Conservation (phyloP, 352 stramenopile genomes). For the Phytophthora pini region DNA sequence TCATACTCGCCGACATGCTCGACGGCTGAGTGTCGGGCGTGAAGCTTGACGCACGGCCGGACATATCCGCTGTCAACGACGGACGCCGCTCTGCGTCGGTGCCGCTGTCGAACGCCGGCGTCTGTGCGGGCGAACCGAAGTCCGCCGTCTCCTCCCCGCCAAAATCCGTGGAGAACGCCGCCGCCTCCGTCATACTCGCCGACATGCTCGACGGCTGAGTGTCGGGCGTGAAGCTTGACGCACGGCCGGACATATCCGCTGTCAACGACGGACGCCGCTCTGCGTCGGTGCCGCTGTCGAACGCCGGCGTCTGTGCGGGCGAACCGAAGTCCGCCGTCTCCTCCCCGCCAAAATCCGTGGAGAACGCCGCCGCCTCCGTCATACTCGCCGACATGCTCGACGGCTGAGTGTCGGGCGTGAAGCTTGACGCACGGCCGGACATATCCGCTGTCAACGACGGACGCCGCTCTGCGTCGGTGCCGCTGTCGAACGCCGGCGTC, state of each 20-base stretch:
- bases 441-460: neutral
- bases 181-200: neutral
- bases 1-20: neutral
- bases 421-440: neutral
- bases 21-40: neutral
- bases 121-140: neutral
- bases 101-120: neutral
- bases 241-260: neutral
- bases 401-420: neutral
- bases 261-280: neutral
- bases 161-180: neutral
- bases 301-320: neutral
- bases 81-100: neutral
- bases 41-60: neutral
- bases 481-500: neutral
- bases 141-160: neutral
- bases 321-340: neutral
- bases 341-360: neutral
- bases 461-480: neutral
- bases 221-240: neutral
- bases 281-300: neutral
- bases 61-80: neutral
- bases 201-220: too few species aligned
- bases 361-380: neutral
- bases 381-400: neutral